Base-by-base conservation (phyloP, 2,329 filamentous ascomycete genomes). In the Penicillium digitatum region DNA sequence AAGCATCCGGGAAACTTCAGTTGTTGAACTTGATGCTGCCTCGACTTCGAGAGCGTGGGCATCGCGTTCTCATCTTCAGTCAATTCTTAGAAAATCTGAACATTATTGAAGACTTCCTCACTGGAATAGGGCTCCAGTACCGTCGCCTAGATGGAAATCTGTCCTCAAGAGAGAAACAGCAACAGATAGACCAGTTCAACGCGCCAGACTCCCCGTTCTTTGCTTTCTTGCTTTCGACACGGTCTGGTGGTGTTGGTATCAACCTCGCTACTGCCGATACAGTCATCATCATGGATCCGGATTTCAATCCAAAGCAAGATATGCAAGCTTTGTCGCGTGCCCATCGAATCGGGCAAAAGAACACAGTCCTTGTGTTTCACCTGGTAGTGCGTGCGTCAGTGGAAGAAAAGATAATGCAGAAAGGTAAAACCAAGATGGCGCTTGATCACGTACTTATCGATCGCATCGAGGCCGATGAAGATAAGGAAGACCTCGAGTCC, bases 301-400 rank as follows among this genome's bases (percentile, higher is more conserved):
- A 99, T 69, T 97, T 95, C 78, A 99, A 99, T 59, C 94, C 94
- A 0, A 94, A 99, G 68, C 94, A 99, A 73, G 95, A 99, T 67
- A 88, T 99, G 38, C 94, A 99, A 72, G 94, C 94, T 0, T 81
- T 99, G 29, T 95, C 93, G 29, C 86, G 95, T 61, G 94, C 93
- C 18, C 94, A 99, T 73, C 87, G 94, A 26, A 97, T 99, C 60
- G 95, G 95, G 0, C 95, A 99, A 73, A 90, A 91, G 72, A 91
- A 94, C 62, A 96, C 95, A 65, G 94, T 99, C 0, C 81, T 99
- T 1, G 95, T 95, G 62, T 96, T 97, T 66, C 93, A 97, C 70
- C 77, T 99, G 0, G 90, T 96, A 79, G 97, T 91, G 1, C 88
- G 92, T 56, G 84, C 87, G 38, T 93, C 87, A 27, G 90, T 88